Conservation (phyloP, 495 filamentous ascomycete species). For the Cladorrhinum samala region DNA sequence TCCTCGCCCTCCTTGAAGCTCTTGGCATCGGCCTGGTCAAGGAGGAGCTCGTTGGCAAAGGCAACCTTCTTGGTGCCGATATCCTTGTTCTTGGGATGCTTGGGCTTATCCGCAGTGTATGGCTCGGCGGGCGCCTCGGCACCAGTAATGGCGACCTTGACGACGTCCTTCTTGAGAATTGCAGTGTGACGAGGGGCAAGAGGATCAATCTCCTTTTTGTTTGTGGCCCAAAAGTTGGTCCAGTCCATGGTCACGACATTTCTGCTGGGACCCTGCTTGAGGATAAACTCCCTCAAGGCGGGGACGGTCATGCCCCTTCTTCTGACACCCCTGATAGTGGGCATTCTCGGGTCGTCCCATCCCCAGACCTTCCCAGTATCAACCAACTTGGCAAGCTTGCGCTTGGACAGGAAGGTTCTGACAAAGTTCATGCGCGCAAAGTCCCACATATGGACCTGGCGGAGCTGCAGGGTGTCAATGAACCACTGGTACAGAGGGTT, state of each 20-base stretch:
- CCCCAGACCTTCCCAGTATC: conserved; percentile 80
- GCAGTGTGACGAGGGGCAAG: conserved; percentile 80
- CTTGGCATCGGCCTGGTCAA: conserved; percentile 84
- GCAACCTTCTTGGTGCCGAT: conserved; percentile 80
- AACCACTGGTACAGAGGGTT: conserved; percentile 99
- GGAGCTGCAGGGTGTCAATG: conserved; percentile 74
- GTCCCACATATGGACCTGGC: conserved; percentile 92
- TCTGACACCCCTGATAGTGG: conserved; percentile 82
- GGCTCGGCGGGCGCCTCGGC: conserved; percentile 54
- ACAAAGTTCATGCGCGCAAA: conserved; percentile 97
- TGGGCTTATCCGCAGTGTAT: conserved; percentile 66
- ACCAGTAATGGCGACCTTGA: conserved; percentile 63
- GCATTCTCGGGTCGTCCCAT: conserved; percentile 95
- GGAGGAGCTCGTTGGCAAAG: conserved; percentile 61
- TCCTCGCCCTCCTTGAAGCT: conserved; percentile 80
- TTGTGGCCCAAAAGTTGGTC: conserved; percentile 86
- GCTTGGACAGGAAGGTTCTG: conserved; percentile 59
- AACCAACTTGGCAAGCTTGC: conserved; percentile 91
- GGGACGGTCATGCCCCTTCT: conserved; percentile 87
- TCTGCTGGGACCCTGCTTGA: conserved; percentile 84
- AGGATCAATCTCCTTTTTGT: conserved; percentile 94
- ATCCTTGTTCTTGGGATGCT: conserved; percentile 80
- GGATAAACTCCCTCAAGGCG: conserved; percentile 84
- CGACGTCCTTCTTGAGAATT: conserved; percentile 58
- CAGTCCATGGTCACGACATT: conserved; percentile 90